Base-by-base conservation (phyloP, 768 basidiomycete species). In the Coprinopsis cinerea region DNA sequence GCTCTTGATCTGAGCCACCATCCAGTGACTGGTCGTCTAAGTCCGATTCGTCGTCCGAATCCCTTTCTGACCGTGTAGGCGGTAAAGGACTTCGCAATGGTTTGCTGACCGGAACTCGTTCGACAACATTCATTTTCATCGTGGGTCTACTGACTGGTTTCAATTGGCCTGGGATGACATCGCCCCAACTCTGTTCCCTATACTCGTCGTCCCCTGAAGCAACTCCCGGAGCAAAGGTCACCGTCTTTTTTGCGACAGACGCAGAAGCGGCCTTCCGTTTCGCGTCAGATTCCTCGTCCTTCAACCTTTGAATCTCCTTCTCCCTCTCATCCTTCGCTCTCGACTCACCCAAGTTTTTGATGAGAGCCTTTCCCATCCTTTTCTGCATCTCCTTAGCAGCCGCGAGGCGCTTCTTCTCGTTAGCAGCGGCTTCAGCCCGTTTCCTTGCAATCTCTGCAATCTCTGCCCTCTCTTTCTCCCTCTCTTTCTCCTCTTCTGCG, bases 321-420 rank as follows among this genome's bases (percentile, higher is more conserved):
- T 61, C 68, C 44, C 65, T 64, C 24, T 70, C 67, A 28, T 67
- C 73, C 30, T 65, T 58, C 48, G 70, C 69, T 45, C 64, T 69
- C 15, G 69, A 63, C 39, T 73, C 64, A 4, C 71, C 64, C 48
- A 77, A 60, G 49, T 74, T 74, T 40, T 64, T 63, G 34, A 89
- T 51, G 32, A 90, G 69, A 0, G 85, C 80, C 55, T 74, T 80
- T 2, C 86, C 88, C 85, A 91, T 87, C 67, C 80, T 86, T 70
- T 80, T 85, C 62, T 88, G 85, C 61, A 88, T 66, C 51, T 83
- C 74, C 49, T 68, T 72, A 1, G 70, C 67, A 18, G 66, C 67
- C 52, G 70, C 68, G 24, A 69, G 47, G 44, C 64, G 67, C 43
- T 65, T 70, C 46, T 67, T 65, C 53, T 74, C 73, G 28, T 59